These are phyloP conservation scores for Pyrrhoderma noxium DNA, from an alignment of 1,284 basidiomycete species.

Conservation along the genomic window DNA sequence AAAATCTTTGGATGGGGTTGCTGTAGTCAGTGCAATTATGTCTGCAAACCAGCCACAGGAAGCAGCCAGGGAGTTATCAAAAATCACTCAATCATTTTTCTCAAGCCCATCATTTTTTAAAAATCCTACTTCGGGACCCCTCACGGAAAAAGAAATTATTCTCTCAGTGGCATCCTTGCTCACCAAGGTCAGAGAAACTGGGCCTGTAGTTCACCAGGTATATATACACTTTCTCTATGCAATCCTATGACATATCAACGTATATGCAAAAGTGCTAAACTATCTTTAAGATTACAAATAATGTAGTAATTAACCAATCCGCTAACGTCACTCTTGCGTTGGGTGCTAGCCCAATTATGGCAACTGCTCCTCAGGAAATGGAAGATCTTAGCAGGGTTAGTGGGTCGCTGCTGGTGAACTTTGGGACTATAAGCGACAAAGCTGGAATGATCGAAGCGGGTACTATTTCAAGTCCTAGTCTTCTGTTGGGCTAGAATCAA, in stretches of 20 bases:
- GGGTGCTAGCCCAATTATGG: slow-evolving; percentile 93
- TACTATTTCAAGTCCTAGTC: slow-evolving; percentile 21
- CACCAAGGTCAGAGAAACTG: slow-evolving; percentile 39
- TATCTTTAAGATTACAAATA: slow-evolving; percentile 73
- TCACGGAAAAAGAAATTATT: slow-evolving; percentile 29
- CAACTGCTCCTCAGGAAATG: slow-evolving; percentile 77
- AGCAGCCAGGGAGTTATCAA: slow-evolving; percentile 47
- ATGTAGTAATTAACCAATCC: slow-evolving; percentile 84
- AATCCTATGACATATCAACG: background rate
- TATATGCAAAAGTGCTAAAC: background rate
- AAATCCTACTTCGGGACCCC: slow-evolving; percentile 8
- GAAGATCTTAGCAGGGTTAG: slow-evolving; percentile 66
- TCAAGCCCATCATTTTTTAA: slow-evolving; percentile 21
- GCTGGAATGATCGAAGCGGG: slow-evolving; percentile 83
- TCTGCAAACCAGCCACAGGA: slow-evolving; percentile 54
- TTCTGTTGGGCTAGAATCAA: background rate
- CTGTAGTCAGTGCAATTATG: slow-evolving; percentile 88
- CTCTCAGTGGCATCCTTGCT: slow-evolving; percentile 36
- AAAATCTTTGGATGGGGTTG: slow-evolving; percentile 70
- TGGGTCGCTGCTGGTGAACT: slow-evolving; percentile 79
- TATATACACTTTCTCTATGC: slow-evolving; percentile 14
- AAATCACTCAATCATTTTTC: slow-evolving; percentile 39
- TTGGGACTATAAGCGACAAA: slow-evolving; percentile 77
- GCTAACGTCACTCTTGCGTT: slow-evolving; percentile 89
- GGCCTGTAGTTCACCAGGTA: slow-evolving; percentile 80